Evolutionary conservation across 2,329 filamentous ascomycete species (phyloP).

Genomic region (Corynespora cassiicola): DNA sequence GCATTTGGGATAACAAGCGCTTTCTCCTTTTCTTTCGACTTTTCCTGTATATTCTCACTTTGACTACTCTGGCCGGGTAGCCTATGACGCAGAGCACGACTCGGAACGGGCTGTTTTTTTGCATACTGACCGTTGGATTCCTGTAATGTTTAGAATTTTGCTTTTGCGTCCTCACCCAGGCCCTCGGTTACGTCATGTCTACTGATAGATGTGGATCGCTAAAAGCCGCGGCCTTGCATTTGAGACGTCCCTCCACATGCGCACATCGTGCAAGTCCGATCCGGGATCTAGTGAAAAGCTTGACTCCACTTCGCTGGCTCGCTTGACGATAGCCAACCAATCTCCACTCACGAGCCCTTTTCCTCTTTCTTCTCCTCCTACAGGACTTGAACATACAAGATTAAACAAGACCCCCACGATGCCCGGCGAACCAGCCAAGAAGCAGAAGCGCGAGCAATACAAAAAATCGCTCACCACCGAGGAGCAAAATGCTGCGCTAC

Average conservation of each 20-base stretch:
- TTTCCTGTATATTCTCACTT: slow-evolving; percentile 32
- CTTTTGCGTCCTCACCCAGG: slow-evolving; percentile 11
- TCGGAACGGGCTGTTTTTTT: slow-evolving; percentile 22
- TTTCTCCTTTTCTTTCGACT: slow-evolving; percentile 15
- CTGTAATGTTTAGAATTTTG: slow-evolving; percentile 21
- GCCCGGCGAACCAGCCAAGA: slow-evolving; percentile 45
- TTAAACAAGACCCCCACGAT: slow-evolving; percentile 23
- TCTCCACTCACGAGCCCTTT: slow-evolving; percentile 17
- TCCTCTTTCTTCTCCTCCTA: slow-evolving; percentile 8
- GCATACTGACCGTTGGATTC: slow-evolving; percentile 5
- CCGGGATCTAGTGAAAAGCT: slow-evolving; percentile 38
- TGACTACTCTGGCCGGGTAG: slow-evolving; percentile 10
- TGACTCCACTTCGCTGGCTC: slow-evolving; percentile 31
- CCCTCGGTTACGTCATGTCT: slow-evolving; percentile 25
- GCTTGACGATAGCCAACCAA: slow-evolving; percentile 24
- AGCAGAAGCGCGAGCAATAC: slow-evolving; percentile 56
- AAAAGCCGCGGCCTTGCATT: slow-evolving; percentile 9
- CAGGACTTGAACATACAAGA: slow-evolving; percentile 12
- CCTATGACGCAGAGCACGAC: slow-evolving; percentile 37
- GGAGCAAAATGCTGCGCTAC: slow-evolving; percentile 66
- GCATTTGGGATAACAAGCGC: slow-evolving; percentile 36
- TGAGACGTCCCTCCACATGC: too few relatives aligned
- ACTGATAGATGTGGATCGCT: slow-evolving; percentile 12
- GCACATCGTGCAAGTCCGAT: slow-evolving; percentile 17
- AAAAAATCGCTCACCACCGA: slow-evolving; percentile 42